Percentiles rank a stretch among this genome's conserved stretches.
Evolutionary conservation across 1,139 yeast species (phyloP).

Genomic region (Geotrichum candidum): DNA sequence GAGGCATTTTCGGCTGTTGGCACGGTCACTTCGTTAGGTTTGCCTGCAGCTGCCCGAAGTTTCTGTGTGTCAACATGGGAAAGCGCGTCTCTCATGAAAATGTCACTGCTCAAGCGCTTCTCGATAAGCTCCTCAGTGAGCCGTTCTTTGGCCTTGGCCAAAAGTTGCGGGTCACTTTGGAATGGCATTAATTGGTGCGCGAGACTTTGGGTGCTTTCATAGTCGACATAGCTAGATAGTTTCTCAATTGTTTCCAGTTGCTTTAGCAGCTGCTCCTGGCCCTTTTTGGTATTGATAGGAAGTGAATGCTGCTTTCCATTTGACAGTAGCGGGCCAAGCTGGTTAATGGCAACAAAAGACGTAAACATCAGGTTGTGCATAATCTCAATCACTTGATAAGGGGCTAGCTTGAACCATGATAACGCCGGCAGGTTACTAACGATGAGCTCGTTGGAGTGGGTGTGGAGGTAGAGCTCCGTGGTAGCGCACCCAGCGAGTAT

Average conservation of each 20-base stretch:
- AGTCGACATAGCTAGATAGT: slow-evolving; percentile 9
- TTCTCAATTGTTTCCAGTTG: slow-evolving; percentile 13
- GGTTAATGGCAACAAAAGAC: slow-evolving; percentile 17
- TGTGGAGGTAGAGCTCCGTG: slow-evolving; percentile 24
- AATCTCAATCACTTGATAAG: slow-evolving; percentile 23
- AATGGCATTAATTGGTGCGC: slow-evolving; percentile 16
- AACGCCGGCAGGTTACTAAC: slow-evolving; percentile 14
- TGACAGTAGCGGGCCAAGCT: slow-evolving; percentile 18
- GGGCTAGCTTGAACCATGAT: slow-evolving; percentile 19
- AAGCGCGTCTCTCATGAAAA: slow-evolving; percentile 16
- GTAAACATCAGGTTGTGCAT: slow-evolving; percentile 19
- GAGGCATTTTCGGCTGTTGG: neutral
- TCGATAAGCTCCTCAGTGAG: slow-evolving; percentile 14
- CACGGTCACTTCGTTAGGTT: neutral
- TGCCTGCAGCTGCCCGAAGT: neutral
- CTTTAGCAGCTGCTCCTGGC: slow-evolving; percentile 10
- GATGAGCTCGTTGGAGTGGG: slow-evolving; percentile 21
- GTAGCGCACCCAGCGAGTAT: slow-evolving; percentile 21
- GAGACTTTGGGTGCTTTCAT: slow-evolving; percentile 14
- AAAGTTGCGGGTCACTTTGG: neutral
- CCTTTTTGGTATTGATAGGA: slow-evolving; percentile 12
- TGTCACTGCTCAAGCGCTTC: slow-evolving; percentile 10
- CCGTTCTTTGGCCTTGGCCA: slow-evolving; percentile 2
- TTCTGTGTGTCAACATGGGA: slow-evolving; percentile 2
- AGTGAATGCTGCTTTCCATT: neutral